phyloP scores from a whole-genome alignment of 2,329 filamentous ascomycete species.

The Knufia petricola region DNA sequence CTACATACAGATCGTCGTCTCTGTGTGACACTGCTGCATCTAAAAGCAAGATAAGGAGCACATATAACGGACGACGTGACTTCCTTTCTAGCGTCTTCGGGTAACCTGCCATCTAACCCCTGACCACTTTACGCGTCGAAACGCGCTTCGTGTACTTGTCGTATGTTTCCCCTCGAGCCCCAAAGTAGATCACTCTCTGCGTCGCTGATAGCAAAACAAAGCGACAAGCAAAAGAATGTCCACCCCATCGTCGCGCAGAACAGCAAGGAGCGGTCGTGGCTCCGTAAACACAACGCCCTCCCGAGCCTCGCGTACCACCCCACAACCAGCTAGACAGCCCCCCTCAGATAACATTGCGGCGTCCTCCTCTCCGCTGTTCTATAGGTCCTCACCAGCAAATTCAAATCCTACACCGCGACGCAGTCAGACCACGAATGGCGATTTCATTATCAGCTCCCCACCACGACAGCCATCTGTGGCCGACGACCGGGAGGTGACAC shows the following conservation, averaged over 20 bases:
- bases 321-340: constrained; percentile 24
- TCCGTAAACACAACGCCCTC: constrained; percentile 33
- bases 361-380: constrained; percentile 74
- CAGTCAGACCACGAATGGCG: constrained; percentile 27
- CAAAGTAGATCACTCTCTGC: background rate
- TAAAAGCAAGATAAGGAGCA: no score
- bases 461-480: constrained; percentile 31
- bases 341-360: constrained; percentile 35
- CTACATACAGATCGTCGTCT: no score
- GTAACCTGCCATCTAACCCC: background rate
- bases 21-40: no score
- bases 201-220: background rate
- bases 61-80: no score
- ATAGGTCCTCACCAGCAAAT: constrained; percentile 50
- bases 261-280: constrained; percentile 32
- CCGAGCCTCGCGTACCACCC: constrained; percentile 25
- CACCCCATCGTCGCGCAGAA: constrained; percentile 34
- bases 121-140: constrained; percentile 28
- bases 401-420: constrained; percentile 33
- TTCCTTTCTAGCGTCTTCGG: background rate
- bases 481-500: constrained; percentile 36
- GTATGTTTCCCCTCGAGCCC: background rate
- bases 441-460: constrained; percentile 42
- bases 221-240: constrained; percentile 28
- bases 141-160: constrained; percentile 20